Percentiles rank a stretch among this genome's conserved stretches.
phyloP scores from a whole-genome alignment of 495 filamentous ascomycete genomes.

The Astrocystis sublimbata region DNA sequence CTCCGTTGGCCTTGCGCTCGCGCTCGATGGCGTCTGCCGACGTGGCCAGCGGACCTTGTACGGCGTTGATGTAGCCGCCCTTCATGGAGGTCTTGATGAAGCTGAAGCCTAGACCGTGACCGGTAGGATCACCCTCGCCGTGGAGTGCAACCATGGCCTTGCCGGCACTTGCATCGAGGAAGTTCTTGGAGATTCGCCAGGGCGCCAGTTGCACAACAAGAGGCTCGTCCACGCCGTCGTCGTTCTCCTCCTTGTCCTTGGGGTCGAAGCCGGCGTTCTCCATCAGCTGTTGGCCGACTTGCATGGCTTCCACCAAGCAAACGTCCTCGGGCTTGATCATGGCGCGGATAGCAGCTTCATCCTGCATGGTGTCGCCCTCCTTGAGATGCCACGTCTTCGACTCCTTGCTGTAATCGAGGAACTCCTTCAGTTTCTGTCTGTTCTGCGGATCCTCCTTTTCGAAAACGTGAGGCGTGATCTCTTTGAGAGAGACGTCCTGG shows the following conservation, averaged over 20 bases:
- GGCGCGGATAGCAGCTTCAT: conserved; percentile 71
- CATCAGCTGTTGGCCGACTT: conserved; percentile 84
- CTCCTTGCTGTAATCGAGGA: conserved; percentile 82
- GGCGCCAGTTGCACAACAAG: conserved; percentile 72
- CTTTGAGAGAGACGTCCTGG: conserved; percentile 67
- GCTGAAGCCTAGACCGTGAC: conserved; percentile 88
- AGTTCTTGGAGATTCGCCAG: conserved; percentile 93
- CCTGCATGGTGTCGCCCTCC: conserved; percentile 68
- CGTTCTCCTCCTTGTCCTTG: conserved; percentile 58
- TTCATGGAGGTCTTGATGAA: conserved; percentile 99
- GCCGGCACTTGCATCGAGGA: conserved; percentile 86
- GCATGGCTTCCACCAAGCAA: conserved; percentile 93
- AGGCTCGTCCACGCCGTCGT: conserved; percentile 67
- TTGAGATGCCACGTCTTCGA: conserved; percentile 80
- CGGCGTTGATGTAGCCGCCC: conserved; percentile 88
- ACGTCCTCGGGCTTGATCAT: conserved; percentile 96
- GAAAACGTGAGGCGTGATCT: conserved; percentile 84
- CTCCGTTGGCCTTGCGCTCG: conserved; percentile 83
- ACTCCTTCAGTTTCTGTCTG: conserved; percentile 94
- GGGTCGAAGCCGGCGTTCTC: conserved; percentile 73
- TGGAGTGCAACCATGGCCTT: conserved; percentile 97
- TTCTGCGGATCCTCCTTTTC: conserved; percentile 93
- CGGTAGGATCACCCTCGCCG: conserved; percentile 93
- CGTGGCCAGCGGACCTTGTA: conserved; percentile 84
- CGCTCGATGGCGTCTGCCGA: conserved; percentile 66